phyloP scores from a whole-genome alignment of 148 eudicot genomes.

The Oxyria digyna region DNA sequence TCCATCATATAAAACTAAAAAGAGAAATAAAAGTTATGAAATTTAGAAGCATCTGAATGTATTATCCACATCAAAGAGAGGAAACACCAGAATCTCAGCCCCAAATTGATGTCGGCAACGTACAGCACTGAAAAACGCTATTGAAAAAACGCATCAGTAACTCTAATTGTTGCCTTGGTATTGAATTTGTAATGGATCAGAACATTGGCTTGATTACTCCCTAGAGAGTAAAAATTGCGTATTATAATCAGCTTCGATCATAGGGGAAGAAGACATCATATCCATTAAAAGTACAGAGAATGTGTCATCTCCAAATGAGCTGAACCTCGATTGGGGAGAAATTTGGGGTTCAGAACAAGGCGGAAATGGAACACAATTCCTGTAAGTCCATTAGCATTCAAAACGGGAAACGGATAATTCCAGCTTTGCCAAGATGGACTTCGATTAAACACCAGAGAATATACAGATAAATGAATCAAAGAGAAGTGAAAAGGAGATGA shows the following conservation, averaged over 20 bases:
- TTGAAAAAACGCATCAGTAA: conserved; percentile 23
- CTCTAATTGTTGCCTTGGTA: conserved; percentile 31
- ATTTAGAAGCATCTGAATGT: conserved; percentile 27
- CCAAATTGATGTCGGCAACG: conserved; percentile 25
- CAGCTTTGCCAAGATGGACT: conserved; percentile 9
- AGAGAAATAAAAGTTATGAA: neutral
- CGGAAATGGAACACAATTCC: neutral
- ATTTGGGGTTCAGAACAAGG: neutral
- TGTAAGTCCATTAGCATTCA: conserved; percentile 7
- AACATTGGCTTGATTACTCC: conserved; percentile 25
- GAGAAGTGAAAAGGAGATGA: too few species aligned
- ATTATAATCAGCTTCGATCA: conserved; percentile 28
- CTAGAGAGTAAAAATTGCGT: conserved; percentile 16
- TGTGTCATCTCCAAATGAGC: conserved; percentile 3
- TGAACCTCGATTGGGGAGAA: neutral
- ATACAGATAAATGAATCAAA: too few species aligned
- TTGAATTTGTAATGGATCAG: conserved; percentile 16
- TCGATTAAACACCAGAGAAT: neutral
- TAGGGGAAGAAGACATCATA: conserved; percentile 27
- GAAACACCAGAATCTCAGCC: conserved; percentile 27
- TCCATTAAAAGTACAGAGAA: conserved; percentile 7
- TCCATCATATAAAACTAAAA: conserved; percentile 8
- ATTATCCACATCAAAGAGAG: conserved; percentile 9
- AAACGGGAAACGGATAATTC: neutral
- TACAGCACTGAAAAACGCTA: conserved; percentile 32